These are phyloP conservation scores for Cladophialophora immunda DNA, from an alignment of 2,329 filamentous ascomycete species.

Conservation along the genomic window DNA sequence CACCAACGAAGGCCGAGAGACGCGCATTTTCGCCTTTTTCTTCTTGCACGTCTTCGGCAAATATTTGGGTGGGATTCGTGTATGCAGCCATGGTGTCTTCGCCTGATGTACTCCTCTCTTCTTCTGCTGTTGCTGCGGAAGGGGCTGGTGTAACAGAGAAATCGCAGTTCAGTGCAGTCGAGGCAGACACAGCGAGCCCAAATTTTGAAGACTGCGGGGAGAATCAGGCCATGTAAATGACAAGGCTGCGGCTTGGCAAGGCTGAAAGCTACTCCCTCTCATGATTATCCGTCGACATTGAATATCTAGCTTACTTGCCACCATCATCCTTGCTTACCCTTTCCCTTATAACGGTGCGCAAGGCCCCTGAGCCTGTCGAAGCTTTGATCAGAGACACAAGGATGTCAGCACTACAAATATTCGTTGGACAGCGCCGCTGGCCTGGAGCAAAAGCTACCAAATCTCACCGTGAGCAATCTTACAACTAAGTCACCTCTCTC, in stretches of 20 bases:
- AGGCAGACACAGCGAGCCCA: neutral
- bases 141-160: neutral
- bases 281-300: neutral
- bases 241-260: slow-evolving; percentile 7
- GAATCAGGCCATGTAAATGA: neutral
- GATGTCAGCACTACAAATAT: slow-evolving; percentile 1
- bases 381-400: neutral
- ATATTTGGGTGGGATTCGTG: slow-evolving; percentile 90
- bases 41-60: slow-evolving; percentile 94
- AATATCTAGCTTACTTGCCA: slow-evolving; percentile 17
- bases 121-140: neutral
- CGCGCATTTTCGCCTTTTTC: slow-evolving; percentile 99
- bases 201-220: slow-evolving; percentile 22
- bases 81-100: slow-evolving; percentile 18
- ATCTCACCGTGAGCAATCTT: neutral
- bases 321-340: slow-evolving; percentile 16
- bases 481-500: neutral
- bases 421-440: neutral
- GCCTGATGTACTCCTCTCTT: neutral
- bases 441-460: neutral
- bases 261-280: neutral
- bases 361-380: neutral
- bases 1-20: slow-evolving; percentile 96
- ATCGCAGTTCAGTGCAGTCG: neutral
- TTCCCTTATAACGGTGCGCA: neutral